These are phyloP conservation scores for Leccinum variicolor DNA, from an alignment of 768 basidiomycete species.

Conservation along the genomic window DNA sequence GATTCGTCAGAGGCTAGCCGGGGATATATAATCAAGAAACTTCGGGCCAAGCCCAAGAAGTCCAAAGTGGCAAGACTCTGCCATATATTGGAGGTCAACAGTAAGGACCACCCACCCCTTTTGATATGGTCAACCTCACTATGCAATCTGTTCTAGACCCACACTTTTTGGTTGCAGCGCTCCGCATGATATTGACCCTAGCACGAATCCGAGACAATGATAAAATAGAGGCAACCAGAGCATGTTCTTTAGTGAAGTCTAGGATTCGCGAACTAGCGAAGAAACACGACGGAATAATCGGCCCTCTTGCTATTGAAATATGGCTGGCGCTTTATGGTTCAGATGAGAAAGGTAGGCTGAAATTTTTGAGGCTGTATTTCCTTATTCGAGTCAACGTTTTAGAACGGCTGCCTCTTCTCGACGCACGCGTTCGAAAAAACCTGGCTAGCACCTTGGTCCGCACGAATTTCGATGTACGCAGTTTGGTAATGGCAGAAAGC, in stretches of 20 bases:
- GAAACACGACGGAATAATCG: conserved; percentile 6
- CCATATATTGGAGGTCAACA: conserved; percentile 7
- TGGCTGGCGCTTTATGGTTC: conserved; percentile 9
- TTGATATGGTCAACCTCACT: not conserved
- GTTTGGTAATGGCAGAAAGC: not conserved
- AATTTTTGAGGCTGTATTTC: not conserved
- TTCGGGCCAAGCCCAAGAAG: not conserved
- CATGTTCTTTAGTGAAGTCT: not conserved
- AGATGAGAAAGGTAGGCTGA: conserved; percentile 1
- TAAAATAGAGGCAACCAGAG: not conserved
- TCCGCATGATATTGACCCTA: conserved; percentile 16
- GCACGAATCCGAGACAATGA: conserved; percentile 11
- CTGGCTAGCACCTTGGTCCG: conserved; percentile 13
- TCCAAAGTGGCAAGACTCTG: conserved; percentile 6
- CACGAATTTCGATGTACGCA: not conserved
- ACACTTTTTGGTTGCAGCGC: conserved; percentile 7
- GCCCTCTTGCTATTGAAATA: conserved; percentile 22
- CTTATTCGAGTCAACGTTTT: not conserved
- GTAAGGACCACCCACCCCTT: not conserved
- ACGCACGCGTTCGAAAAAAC: conserved; percentile 13
- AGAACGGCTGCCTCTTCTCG: conserved; percentile 8
- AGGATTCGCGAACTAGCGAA: conserved; percentile 12
- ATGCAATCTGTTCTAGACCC: conserved; percentile 2
- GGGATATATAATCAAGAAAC: not conserved
- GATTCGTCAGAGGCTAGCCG: conserved; percentile 6